Evolutionary conservation across 495 filamentous ascomycete genomes (phyloP).

Genomic region (Glonium stellatum): DNA sequence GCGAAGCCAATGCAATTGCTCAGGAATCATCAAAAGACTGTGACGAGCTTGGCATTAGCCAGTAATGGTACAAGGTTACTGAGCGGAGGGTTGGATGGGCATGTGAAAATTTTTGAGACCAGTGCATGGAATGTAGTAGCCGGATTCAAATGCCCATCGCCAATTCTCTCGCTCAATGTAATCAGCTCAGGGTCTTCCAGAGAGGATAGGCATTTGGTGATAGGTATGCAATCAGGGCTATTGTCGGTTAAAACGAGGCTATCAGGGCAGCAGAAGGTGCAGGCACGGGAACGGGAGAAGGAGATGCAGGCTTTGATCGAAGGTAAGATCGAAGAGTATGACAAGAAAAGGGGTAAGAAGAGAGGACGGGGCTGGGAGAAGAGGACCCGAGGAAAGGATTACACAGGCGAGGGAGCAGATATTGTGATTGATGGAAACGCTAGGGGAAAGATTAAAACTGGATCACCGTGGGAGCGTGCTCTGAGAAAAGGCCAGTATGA

Average conservation of each 20-base stretch:
- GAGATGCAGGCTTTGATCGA: constrained; percentile 80
- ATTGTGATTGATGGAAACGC: constrained; percentile 78
- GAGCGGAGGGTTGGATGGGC: constrained; percentile 83
- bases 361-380: constrained; percentile 63
- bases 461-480: constrained; percentile 73
- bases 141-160: constrained; percentile 83
- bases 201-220: constrained; percentile 82
- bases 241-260: constrained; percentile 81
- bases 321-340: constrained; percentile 63
- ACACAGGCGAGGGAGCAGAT: constrained; percentile 77
- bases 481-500: constrained; percentile 72
- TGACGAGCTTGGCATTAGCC: constrained; percentile 74
- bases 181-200: constrained; percentile 56
- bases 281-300: constrained; percentile 68
- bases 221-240: constrained; percentile 88
- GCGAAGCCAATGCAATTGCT: constrained; percentile 79
- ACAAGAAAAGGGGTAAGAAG: constrained; percentile 55
- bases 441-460: constrained; percentile 44
- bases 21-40: constrained; percentile 94
- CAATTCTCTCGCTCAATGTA: constrained; percentile 74
- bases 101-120: constrained; percentile 94
- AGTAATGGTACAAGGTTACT: constrained; percentile 73
- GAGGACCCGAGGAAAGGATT: constrained; percentile 66
- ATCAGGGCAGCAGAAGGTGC: constrained; percentile 72
- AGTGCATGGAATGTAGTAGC: constrained; percentile 85